These are phyloP conservation scores for Acrodontium crateriforme DNA, from an alignment of 2,329 filamentous ascomycete genomes.

Conservation along the genomic window DNA sequence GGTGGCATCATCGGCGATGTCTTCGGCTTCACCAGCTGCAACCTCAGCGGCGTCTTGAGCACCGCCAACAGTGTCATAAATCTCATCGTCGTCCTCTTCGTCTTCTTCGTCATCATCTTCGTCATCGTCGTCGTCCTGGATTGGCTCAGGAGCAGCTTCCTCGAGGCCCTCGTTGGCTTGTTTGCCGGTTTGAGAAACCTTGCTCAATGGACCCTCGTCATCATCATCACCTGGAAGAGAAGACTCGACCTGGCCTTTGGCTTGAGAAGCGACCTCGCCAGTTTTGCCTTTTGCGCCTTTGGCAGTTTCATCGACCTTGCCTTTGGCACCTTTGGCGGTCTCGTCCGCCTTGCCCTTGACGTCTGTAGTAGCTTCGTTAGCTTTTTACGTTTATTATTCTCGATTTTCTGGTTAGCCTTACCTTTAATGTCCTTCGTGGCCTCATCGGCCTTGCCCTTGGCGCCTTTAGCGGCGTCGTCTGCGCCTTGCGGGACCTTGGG, in stretches of 20 bases:
- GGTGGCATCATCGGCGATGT: conserved; percentile 28
- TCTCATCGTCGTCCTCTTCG: conserved; percentile 26
- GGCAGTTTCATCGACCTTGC: conserved; percentile 4
- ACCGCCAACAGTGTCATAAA: conserved; percentile 25
- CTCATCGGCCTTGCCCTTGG: conserved; percentile 12
- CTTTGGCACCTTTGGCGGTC: conserved; percentile 12
- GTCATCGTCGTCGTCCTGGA: conserved; percentile 27
- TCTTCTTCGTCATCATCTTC: too few relatives aligned
- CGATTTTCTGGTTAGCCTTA: conserved; percentile 8
- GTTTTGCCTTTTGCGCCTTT: conserved; percentile 13
- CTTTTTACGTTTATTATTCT: conserved; percentile 23
- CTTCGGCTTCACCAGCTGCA: conserved; percentile 19
- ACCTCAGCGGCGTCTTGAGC: conserved; percentile 32
- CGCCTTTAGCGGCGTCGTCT: conserved; percentile 12
- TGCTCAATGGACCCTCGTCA: conserved; percentile 26
- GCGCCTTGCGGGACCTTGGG: conserved; percentile 22
- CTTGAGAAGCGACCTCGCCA: conserved; percentile 18
- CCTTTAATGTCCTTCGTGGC: conserved; percentile 18
- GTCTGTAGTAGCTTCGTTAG: too few relatives aligned
- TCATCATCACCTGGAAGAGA: conserved; percentile 22
- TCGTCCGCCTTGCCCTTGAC: too few relatives aligned
- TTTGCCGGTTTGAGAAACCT: conserved; percentile 33
- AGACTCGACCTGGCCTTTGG: conserved; percentile 20
- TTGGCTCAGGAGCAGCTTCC: conserved; percentile 32
- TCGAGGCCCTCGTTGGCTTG: conserved; percentile 31